Evolutionary conservation across 2,329 filamentous ascomycete genomes (phyloP).

Genomic region (Aspergillus fumigatiaffinis): DNA sequence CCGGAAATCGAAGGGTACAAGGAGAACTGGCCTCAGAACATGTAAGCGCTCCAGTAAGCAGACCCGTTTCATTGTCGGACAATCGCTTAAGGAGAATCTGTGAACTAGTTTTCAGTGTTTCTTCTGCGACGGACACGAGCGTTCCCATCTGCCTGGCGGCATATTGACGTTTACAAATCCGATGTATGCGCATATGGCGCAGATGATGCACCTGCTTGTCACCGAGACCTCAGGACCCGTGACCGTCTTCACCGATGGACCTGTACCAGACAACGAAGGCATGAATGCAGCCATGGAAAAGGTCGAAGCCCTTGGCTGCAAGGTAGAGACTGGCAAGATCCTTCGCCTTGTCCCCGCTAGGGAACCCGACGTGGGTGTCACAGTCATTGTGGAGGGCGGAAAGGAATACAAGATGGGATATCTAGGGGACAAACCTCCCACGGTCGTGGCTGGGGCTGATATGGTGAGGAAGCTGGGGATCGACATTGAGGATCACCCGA

Average conservation of each 20-base stretch:
- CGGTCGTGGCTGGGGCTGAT: not conserved
- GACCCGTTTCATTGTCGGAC: not conserved
- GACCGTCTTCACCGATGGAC: not conserved
- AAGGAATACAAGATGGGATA: not conserved
- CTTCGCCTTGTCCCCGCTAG: not conserved
- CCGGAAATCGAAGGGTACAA: slow-evolving; percentile 51
- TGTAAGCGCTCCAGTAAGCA: slow-evolving; percentile 31
- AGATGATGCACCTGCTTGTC: not conserved
- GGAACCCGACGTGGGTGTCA: not conserved
- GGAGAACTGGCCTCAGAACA: slow-evolving; percentile 51
- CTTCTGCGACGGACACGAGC: slow-evolving; percentile 58
- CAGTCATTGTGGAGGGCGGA: not conserved
- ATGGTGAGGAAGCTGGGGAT: not conserved
- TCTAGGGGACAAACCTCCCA: not conserved
- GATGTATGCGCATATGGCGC: not conserved
- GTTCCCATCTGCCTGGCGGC: not conserved
- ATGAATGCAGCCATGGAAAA: not conserved
- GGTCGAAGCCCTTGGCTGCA: not conserved
- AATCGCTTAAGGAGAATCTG: not conserved
- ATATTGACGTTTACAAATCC: not conserved
- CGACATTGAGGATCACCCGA: not conserved
- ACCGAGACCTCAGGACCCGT: not conserved
- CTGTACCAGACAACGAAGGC: not conserved
- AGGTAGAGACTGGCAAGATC: not conserved
- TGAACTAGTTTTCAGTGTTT: slow-evolving; percentile 53